These are phyloP conservation scores for Oryza punctata DNA, from an alignment of 176 grass and related monocot genomes.

Conservation along the genomic window DNA sequence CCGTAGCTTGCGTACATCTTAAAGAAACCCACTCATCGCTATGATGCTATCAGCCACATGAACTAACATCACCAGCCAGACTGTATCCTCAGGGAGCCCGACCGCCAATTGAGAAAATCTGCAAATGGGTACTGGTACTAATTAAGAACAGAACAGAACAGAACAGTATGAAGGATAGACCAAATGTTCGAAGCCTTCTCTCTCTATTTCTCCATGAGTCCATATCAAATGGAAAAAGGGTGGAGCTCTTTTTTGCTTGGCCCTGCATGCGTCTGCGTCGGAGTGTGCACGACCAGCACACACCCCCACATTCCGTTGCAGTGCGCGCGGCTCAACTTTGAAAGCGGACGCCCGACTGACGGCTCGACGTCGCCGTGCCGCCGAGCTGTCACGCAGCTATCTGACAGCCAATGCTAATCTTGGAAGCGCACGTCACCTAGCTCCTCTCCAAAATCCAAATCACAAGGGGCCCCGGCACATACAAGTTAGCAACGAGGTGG, in stretches of 20 bases:
- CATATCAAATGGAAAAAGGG: neutral
- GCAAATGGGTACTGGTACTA: neutral
- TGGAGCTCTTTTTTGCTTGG: neutral
- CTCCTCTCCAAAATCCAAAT: neutral
- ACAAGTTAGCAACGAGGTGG: neutral
- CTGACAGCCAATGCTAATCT: slow-evolving; percentile 42
- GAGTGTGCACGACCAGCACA: neutral
- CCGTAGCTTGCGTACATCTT: slow-evolving; percentile 4
- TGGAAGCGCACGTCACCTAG: slow-evolving; percentile 4
- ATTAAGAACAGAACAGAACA: neutral
- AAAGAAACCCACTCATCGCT: neutral
- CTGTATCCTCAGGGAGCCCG: neutral
- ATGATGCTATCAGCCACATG: neutral
- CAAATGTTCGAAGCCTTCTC: neutral
- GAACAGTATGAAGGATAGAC: neutral
- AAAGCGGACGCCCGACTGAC: neutral
- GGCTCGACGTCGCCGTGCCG: slow-evolving; percentile 6
- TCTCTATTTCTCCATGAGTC: neutral
- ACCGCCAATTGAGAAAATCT: slow-evolving; percentile 7
- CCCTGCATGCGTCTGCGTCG: neutral
- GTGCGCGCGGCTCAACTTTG: neutral
- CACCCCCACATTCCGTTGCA: neutral
- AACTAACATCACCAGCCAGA: neutral
- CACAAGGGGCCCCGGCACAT: neutral
- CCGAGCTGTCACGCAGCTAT: slow-evolving; percentile 35